Base-by-base conservation (phyloP, 2,329 filamentous ascomycete genomes). In the Apiospora saccharicola region DNA sequence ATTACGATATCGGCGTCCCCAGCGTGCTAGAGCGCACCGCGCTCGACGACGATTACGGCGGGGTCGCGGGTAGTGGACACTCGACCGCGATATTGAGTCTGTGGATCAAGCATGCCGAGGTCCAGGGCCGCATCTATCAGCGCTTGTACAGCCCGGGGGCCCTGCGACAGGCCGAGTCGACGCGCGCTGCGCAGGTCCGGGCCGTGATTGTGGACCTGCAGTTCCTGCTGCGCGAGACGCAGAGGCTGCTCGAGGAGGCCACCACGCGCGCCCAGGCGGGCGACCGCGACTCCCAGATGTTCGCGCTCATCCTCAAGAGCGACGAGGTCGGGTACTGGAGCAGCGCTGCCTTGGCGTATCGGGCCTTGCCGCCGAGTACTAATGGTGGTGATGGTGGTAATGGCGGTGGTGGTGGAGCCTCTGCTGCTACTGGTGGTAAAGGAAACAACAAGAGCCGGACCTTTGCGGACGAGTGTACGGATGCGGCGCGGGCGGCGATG, bases 91-190 rank as follows among this genome's bases (percentile, higher is more conserved):
- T 83, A 12, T 86, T 87, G 72, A 78, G 80, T 14, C 75, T 86
- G 1, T 90, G 88, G 86, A 83, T 88, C 43, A 78, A 82, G 67
- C 82, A 88, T 16, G 86, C 87, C n/a, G 83, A 83, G n/a, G 85
- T 89, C 12, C 87, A 90, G 70, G 87, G 88, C 3, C 83, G 86
- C 5, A 86, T 90, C 37, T 90, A 90, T 72, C 85, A 90, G 76
- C 81, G 85, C 4, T 78, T 90, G 2, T 90, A 90, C 75, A 83
- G 82, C 41, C 82, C 83, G 1, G 83, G 81, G 5, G 82, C 84
- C 0, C 79, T 84, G 22, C 77, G 79, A 1, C 80, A 84, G 72
- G 74, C 80, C 0, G 79, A 80, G 12, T 70, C 78, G 10, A 75
- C 80, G 14, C 79, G 84, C 10, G 76, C 77, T 12, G 78, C 78